phyloP scores from a whole-genome alignment of 2,329 filamentous ascomycete species.

The Fusarium sp. region DNA sequence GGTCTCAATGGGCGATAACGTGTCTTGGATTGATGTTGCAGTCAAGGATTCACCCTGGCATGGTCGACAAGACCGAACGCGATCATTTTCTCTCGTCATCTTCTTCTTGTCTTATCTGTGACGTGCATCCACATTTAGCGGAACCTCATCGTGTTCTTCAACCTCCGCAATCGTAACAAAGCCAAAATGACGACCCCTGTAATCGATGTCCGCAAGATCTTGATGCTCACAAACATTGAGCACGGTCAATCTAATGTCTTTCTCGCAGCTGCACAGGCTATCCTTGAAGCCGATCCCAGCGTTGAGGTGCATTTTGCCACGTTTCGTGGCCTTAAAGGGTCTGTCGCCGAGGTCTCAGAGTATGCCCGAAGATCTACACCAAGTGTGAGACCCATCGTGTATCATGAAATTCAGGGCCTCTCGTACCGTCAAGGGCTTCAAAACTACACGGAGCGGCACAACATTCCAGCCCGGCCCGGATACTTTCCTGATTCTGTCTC shows the following conservation, averaged over 20 bases:
- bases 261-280: not conserved
- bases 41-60: not conserved
- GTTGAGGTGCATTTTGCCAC: not conserved
- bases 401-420: not conserved
- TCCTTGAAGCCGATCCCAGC: not conserved
- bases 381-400: not conserved
- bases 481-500: not conserved
- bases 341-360: not conserved
- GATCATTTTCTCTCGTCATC: not conserved
- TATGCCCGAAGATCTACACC: not conserved
- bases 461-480: not conserved
- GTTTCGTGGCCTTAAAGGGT: not conserved
- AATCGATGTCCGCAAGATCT: not conserved
- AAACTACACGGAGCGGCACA: not conserved
- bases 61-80: not conserved
- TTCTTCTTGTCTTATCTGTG: not conserved
- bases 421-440: not conserved
- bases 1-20: not conserved
- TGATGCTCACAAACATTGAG: not conserved
- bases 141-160: not conserved
- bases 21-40: not conserved
- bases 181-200: not conserved
- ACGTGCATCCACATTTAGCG: not conserved
- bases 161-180: not conserved
- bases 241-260: not conserved